Evolutionary conservation across 208 protist species (phyloP), one percentile per base, ranked within the genome.

Genomic region (Leishmania aethiopica): DNA sequence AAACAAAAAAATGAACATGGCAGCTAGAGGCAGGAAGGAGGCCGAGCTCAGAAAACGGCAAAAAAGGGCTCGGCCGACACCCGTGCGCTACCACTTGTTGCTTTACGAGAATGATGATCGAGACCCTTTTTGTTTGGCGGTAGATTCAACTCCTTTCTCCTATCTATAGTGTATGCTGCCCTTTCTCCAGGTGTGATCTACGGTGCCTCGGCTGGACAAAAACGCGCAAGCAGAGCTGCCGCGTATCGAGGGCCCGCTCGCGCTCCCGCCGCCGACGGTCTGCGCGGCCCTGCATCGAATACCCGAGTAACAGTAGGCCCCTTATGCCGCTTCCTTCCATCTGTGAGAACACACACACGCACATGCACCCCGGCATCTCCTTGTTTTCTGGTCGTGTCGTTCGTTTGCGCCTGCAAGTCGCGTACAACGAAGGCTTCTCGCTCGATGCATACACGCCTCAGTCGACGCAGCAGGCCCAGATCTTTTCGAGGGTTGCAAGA

Each of bases 391-490:
- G n/a, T 40, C 15, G 28, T 35, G 3, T 35, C 4, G 62, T 40
- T 22, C 0, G 59, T 64, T 28, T 35, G 28, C n/a, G 13, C 32
- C 32, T 69, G 13, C 13, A 28, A 40, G 28, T 69, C 32, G 13
- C 1, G 4, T 8, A 78, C 75, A 47, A 5, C 35, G 17, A 67
- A 2, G 22, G 37, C 5, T 28, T 22, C 2, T 67, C 17, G 28
- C 45, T 35, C 40, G 40, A 37, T 37, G 11, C 70, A 55, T 37
- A 17, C 22, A 35, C 10, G 70, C 17, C 13, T 78, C 75, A 78
- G 35, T 49, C 25, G 17, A 47, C 10, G 49, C 85, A 89, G 79
- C 85, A 91, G 5, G 5, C 53, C 64, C 85, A 82, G 3, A 89
- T 78, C 25, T 59, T 49, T 74, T 91, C 77, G 5, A 91, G 62